phyloP scores from a whole-genome alignment of 225 moss, liverwort and hornwort species.

The Bryoerythrophyllum caledonicum region DNA sequence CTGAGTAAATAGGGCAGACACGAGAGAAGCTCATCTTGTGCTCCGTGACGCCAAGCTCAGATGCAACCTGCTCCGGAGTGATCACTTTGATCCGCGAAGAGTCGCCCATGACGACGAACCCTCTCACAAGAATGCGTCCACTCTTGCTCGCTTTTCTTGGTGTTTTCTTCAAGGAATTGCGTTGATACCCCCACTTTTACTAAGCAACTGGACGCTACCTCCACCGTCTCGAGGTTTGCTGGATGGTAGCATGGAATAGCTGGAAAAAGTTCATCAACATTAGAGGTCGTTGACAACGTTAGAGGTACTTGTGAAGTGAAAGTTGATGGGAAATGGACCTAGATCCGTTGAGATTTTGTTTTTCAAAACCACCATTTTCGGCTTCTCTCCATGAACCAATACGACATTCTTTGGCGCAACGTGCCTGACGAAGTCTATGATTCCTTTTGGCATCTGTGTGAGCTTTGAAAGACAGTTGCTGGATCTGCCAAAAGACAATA shows the following conservation, averaged over 20 bases:
- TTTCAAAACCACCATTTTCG: slow-evolving; percentile 87
- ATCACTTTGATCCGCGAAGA: slow-evolving; percentile 76
- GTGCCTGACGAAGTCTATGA: slow-evolving; percentile 94
- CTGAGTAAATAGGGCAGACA: slow-evolving; percentile 63
- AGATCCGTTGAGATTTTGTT: slow-evolving; percentile 71
- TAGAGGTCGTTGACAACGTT: not conserved
- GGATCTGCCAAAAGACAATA: slow-evolving; percentile 59
- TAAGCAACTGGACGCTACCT: slow-evolving; percentile 66
- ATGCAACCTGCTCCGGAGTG: slow-evolving; percentile 58
- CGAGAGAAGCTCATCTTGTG: slow-evolving; percentile 77
- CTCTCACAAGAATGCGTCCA: slow-evolving; percentile 47
- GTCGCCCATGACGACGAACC: slow-evolving; percentile 76
- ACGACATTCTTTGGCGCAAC: slow-evolving; percentile 91
- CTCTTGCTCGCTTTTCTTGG: slow-evolving; percentile 35
- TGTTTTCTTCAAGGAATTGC: slow-evolving; percentile 53
- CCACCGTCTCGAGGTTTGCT: slow-evolving; percentile 89
- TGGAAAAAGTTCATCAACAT: slow-evolving; percentile 20
- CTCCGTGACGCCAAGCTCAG: slow-evolving; percentile 62
- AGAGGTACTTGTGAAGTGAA: too few relatives aligned
- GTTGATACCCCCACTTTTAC: slow-evolving; percentile 80
- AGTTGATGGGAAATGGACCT: slow-evolving; percentile 32
- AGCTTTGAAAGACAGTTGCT: slow-evolving; percentile 92
- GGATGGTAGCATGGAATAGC: slow-evolving; percentile 94
- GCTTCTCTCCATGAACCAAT: slow-evolving; percentile 96
- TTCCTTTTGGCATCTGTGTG: slow-evolving; percentile 98